Conservation (phyloP, 352 stramenopile species). For the Pythium vanterpoolii region DNA sequence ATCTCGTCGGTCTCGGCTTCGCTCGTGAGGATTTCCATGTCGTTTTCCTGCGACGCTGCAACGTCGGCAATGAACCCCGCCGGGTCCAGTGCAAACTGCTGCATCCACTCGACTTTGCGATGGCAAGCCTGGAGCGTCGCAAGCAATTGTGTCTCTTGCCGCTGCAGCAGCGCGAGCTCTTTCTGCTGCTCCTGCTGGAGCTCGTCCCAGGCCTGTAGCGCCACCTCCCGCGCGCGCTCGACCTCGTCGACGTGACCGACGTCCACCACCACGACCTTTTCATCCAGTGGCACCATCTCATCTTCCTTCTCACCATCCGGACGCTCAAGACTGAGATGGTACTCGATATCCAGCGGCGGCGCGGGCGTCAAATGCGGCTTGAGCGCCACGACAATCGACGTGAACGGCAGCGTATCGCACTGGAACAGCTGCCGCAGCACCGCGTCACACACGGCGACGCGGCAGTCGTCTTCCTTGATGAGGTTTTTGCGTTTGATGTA, state of each 20-base stretch:
- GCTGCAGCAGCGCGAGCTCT: slow-evolving; percentile 51
- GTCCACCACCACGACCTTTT: slow-evolving; percentile 59
- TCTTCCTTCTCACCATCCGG: slow-evolving; percentile 14
- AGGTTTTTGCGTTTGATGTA: slow-evolving; percentile 75
- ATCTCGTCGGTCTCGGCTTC: slow-evolving; percentile 67
- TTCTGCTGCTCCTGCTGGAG: slow-evolving; percentile 66
- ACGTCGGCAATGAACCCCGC: slow-evolving; percentile 64
- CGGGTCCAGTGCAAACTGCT: slow-evolving; percentile 59
- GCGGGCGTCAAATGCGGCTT: slow-evolving; percentile 60
- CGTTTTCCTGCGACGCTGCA: slow-evolving; percentile 49
- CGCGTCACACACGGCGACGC: slow-evolving; percentile 59
- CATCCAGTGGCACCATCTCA: slow-evolving; percentile 40
- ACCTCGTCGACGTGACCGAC: slow-evolving; percentile 52
- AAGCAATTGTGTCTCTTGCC: slow-evolving; percentile 53
- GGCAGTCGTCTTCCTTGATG: slow-evolving; percentile 81
- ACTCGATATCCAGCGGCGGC: slow-evolving; percentile 54
- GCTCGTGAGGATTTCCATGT: slow-evolving; percentile 56
- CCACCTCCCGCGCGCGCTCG: slow-evolving; percentile 30
- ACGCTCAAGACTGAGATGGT: slow-evolving; percentile 42
- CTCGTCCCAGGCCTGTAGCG: slow-evolving; percentile 55
- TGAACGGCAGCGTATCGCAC: slow-evolving; percentile 67
- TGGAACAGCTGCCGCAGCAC: slow-evolving; percentile 52
- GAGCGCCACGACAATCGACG: slow-evolving; percentile 62
- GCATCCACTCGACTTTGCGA: slow-evolving; percentile 66
- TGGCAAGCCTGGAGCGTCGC: slow-evolving; percentile 44